A percentile compares a stretch with the other conserved stretches of the same genome.
Conservation (phyloP, 805 yeast species). For the Saccharomycopsis lassenensis region DNA sequence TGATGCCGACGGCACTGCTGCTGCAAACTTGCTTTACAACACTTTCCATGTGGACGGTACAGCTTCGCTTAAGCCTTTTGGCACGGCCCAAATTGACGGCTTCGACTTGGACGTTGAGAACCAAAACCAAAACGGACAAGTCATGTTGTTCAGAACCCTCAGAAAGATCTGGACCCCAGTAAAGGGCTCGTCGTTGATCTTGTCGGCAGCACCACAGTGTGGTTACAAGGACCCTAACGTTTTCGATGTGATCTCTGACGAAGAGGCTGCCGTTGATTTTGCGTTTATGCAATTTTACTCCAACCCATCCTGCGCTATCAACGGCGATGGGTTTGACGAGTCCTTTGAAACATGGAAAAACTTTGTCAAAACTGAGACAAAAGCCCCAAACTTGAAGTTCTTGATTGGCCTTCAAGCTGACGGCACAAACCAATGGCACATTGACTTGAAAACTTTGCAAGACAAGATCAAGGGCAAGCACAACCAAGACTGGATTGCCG, state of each 20-base stretch:
- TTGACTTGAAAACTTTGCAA: no score
- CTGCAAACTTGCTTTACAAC: conserved; percentile 7
- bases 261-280: conserved; percentile 34
- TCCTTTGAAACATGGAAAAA: conserved; percentile 35
- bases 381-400: background rate
- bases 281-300: conserved; percentile 58
- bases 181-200: conserved; percentile 31
- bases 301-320: conserved; percentile 36
- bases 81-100: conserved; percentile 51
- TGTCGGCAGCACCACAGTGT: conserved; percentile 63
- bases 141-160: conserved; percentile 31
- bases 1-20: conserved; percentile 1
- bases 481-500: conserved; percentile 1
- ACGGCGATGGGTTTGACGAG: conserved; percentile 33
- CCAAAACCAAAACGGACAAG: conserved; percentile 27
- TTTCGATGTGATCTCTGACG: conserved; percentile 29
- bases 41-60: conserved; percentile 8
- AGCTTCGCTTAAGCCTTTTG: conserved; percentile 30
- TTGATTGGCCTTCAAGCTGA: conserved; percentile 1
- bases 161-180: no score
- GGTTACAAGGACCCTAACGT: conserved; percentile 41
- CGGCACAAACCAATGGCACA: no score
- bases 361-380: background rate
- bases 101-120: conserved; percentile 65
- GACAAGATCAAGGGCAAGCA: conserved; percentile 1